A percentile compares a stretch with the other conserved stretches of the same genome.
Conservation (phyloP, 2,329 filamentous ascomycete species). For the Aureobasidium sp. region DNA sequence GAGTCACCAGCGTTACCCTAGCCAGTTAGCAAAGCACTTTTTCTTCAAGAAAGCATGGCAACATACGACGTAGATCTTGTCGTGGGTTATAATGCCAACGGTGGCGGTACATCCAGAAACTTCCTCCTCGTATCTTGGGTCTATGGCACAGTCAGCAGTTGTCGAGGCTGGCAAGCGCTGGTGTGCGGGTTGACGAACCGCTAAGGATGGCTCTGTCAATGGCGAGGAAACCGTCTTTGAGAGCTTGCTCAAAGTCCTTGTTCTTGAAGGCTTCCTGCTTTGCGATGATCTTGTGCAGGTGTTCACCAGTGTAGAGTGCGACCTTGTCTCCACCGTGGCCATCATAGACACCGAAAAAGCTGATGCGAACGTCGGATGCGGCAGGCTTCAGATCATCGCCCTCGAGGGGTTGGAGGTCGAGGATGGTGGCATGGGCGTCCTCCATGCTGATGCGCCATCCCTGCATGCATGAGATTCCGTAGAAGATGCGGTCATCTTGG, state of each 20-base stretch:
- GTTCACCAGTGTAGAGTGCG: constrained; percentile 81
- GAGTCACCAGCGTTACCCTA: constrained; percentile 98
- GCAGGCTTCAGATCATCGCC: constrained; percentile 47
- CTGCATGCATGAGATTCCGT: constrained; percentile 97
- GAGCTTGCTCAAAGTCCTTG: constrained; percentile 85
- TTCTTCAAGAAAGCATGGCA: not conserved
- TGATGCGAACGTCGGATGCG: constrained; percentile 63
- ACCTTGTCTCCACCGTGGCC: constrained; percentile 97
- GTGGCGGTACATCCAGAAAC: constrained; percentile 97
- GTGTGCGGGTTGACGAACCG: constrained; percentile 50
- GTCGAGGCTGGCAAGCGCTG: not conserved
- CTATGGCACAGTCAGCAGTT: constrained; percentile 40
- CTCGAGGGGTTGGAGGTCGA: constrained; percentile 67
- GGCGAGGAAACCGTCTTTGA: constrained; percentile 95
- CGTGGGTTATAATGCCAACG: constrained; percentile 76
- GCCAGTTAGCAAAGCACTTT: constrained; percentile 11
- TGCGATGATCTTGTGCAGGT: constrained; percentile 87
- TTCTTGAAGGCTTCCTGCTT: constrained; percentile 92
- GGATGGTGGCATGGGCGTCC: constrained; percentile 82
- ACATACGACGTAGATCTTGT: constrained; percentile 94
- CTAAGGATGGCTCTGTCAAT: constrained; percentile 93
- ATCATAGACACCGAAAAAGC: constrained; percentile 97
- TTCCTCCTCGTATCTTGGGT: constrained; percentile 94
- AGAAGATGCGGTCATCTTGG: constrained; percentile 87
- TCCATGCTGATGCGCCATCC: constrained; percentile 99